Base-by-base conservation (phyloP, 1,284 basidiomycete species). In the Ustilago loliicola region DNA sequence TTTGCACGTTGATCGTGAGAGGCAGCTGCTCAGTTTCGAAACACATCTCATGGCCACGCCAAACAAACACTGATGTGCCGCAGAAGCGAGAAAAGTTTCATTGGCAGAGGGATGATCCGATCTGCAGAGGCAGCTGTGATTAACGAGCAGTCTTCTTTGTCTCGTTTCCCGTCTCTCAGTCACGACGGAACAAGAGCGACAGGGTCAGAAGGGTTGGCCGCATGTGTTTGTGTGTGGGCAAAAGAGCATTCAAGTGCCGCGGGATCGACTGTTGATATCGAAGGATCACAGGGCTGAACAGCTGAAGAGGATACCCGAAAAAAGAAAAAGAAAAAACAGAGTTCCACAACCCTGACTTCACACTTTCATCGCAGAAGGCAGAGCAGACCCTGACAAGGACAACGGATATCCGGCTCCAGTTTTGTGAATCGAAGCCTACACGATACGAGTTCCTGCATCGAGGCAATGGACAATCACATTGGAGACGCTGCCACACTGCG, bases 201-300 rank as follows among this genome's bases (percentile, higher is more conserved):
- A 23, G 36, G 48, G 48, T 50, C 36, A 40, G 17, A 45, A 45
- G n/a, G n/a, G 42, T 45, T 42, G 13, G 25, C 48, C 58, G 48
- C 48, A 61, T 40, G 45, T 56, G 29, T 57, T 19, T 15, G 23
- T 32, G 25, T 30, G 13, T 32, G 25, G n/a, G 13, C 30, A 25
- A 34, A 25, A 10, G 23, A 23, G 25, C 21, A 54, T 53, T 58
- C 55, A 45, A 65, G 63, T 53, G 63, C 63, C 57, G 64, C 52
- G 29, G 65, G 57, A 55, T 66, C 57, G 65, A 32, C 52, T 48
- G 19, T 25, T 34, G 55, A 47, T 21, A 53, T 30, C n/a, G n/a
- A 45, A 45, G n/a, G 42, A 45, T 10, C 42, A 45, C n/a, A 53
- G 32, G 62, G 55, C 62, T 52, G n/a, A 23, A 27, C 40, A 47